Conservation (phyloP, 2,329 filamentous ascomycete genomes). For the Aspergillus viridinutans region DNA sequence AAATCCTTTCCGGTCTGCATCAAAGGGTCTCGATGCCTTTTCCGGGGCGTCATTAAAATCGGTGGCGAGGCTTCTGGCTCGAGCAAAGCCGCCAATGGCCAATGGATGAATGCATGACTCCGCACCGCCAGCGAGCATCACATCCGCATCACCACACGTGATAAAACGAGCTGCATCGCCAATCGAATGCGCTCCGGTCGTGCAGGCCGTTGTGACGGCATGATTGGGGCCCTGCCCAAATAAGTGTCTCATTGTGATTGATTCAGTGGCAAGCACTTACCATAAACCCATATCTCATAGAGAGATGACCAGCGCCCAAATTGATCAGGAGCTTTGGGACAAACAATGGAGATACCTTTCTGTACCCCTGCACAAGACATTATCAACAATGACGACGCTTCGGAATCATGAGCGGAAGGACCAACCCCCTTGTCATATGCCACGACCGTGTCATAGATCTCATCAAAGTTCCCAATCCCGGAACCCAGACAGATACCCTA, state of each 20-base stretch:
- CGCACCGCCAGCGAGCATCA: constrained; percentile 93
- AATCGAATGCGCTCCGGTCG: constrained; percentile 89
- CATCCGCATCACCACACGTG: constrained; percentile 81
- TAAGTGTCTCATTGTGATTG: background rate
- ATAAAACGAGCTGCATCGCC: constrained; percentile 94
- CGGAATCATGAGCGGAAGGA: constrained; percentile 4
- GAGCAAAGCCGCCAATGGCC: constrained; percentile 84
- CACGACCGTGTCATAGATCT: constrained; percentile 79
- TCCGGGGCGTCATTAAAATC: constrained; percentile 69
- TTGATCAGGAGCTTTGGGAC: constrained; percentile 93
- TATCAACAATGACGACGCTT: background rate
- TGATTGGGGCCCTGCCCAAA: constrained; percentile 75
- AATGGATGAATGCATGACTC: constrained; percentile 96
- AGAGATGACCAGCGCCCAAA: constrained; percentile 87
- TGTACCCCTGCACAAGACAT: constrained; percentile 65
- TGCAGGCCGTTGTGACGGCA: constrained; percentile 88
- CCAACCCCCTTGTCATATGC: constrained; percentile 69
- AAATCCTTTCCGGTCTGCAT: constrained; percentile 73
- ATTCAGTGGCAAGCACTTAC: constrained; percentile 27
- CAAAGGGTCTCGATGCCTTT: constrained; percentile 80
- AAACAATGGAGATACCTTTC: constrained; percentile 87
- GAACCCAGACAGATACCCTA: constrained; percentile 88
- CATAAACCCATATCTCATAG: constrained; percentile 83
- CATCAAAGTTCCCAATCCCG: constrained; percentile 90
- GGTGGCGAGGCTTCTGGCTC: constrained; percentile 80